These are phyloP conservation scores for Tolypocladium nubicola DNA, from an alignment of 2,329 filamentous ascomycete species.

Conservation along the genomic window DNA sequence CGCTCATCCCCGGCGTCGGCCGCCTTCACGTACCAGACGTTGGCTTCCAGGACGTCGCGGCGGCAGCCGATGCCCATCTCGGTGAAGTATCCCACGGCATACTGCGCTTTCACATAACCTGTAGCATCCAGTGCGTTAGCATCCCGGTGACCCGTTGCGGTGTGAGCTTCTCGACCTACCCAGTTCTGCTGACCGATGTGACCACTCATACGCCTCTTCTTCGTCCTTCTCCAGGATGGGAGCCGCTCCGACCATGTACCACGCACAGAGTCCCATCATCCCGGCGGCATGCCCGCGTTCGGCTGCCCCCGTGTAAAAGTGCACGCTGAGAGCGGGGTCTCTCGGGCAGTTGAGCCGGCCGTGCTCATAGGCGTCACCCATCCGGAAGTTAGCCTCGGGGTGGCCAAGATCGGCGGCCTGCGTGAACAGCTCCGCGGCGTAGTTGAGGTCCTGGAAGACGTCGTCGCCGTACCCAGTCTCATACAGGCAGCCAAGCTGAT, in stretches of 20 bases:
- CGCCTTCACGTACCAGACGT: constrained; percentile 96
- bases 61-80: constrained; percentile 97
- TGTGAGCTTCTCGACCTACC: constrained; percentile 43
- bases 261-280: constrained; percentile 98
- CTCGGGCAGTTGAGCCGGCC: constrained; percentile 77
- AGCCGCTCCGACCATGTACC: constrained; percentile 94
- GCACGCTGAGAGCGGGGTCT: constrained; percentile 86
- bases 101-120: constrained; percentile 72
- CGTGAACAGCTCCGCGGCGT: constrained; percentile 89
- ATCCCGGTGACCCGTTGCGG: background rate
- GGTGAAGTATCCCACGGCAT: constrained; percentile 92
- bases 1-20: constrained; percentile 86
- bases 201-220: constrained; percentile 94
- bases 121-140: background rate
- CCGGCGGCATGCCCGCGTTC: constrained; percentile 72
- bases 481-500: constrained; percentile 79
- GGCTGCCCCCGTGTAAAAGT: constrained; percentile 93
- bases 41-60: constrained; percentile 88
- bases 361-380: constrained; percentile 97
- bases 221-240: constrained; percentile 91
- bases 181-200: constrained; percentile 70
- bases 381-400: constrained; percentile 70
- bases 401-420: constrained; percentile 90
- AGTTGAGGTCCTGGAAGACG: constrained; percentile 80
- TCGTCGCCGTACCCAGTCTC: constrained; percentile 92